These are phyloP conservation scores for Mortierella sp. DNA, from an alignment of 371 early-diverging fungal species.

Conservation along the genomic window DNA sequence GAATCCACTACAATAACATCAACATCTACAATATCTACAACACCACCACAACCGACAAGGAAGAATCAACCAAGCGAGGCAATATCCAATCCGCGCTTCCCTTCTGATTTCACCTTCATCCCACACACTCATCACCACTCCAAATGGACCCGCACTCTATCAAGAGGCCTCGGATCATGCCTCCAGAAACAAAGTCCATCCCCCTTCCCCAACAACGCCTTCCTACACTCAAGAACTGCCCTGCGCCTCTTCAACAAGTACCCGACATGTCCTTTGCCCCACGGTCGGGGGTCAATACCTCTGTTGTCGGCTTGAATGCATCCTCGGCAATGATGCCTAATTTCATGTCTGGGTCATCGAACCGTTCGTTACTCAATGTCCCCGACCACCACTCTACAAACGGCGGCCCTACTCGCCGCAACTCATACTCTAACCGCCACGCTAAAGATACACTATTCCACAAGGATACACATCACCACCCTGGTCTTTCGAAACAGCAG, in stretches of 20 bases:
- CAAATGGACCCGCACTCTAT: conserved; percentile 44
- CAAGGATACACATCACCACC: conserved; percentile 33
- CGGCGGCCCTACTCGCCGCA: not conserved
- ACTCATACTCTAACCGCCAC: conserved; percentile 19
- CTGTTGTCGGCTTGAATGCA: conserved; percentile 24
- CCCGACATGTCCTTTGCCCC: not conserved
- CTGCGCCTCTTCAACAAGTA: not conserved
- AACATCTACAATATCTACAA: too few relatives aligned
- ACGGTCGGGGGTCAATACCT: conserved; percentile 9
- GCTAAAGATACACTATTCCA: conserved; percentile 46
- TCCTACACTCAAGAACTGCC: not conserved
- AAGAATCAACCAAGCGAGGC: not conserved
- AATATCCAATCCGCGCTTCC: not conserved
- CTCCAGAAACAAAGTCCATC: conserved; percentile 20
- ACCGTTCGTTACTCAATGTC: conserved; percentile 15
- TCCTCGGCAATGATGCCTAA: not conserved
- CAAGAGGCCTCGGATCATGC: conserved; percentile 47
- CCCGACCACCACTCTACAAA: not conserved
- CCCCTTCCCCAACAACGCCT: not conserved
- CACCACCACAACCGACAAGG: not conserved
- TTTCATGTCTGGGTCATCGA: conserved; percentile 7
- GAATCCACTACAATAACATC: not conserved
- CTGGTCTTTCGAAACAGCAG: conserved; percentile 18
- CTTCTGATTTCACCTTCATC: not conserved
- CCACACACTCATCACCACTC: not conserved